Evolutionary conservation across 345 rosid species (phyloP).

Genomic region (Moricandia moricandioides): DNA sequence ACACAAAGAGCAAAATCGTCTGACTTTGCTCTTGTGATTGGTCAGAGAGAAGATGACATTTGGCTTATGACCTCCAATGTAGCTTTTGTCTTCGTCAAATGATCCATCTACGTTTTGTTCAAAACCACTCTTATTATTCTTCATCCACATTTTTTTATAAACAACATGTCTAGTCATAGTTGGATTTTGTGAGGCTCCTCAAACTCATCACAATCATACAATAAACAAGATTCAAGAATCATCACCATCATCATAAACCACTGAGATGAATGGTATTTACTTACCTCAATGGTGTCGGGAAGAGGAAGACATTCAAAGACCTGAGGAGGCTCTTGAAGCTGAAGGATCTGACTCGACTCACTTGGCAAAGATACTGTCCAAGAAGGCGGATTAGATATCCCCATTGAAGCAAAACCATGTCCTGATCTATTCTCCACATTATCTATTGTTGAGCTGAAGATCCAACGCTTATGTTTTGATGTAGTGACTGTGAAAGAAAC

Average conservation of each 20-base stretch:
- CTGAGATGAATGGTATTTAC: not conserved
- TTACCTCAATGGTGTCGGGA: conserved; percentile 35
- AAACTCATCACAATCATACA: conserved; percentile 13
- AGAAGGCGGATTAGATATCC: conserved; percentile 39
- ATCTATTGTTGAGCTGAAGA: conserved; percentile 21
- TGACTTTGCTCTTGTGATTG: not conserved
- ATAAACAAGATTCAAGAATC: not conserved
- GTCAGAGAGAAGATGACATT: conserved; percentile 40
- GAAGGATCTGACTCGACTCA: conserved; percentile 30
- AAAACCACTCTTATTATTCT: not conserved
- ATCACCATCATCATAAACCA: conserved; percentile 2
- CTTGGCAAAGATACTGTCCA: conserved; percentile 33
- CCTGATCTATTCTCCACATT: conserved; percentile 18
- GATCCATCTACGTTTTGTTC: conserved; percentile 34
- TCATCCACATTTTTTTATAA: too few relatives aligned
- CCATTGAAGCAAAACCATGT: conserved; percentile 27
- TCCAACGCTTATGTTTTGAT: conserved; percentile 18
- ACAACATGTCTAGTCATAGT: conserved; percentile 30
- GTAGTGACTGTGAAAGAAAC: conserved; percentile 20
- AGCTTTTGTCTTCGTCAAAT: conserved; percentile 40
- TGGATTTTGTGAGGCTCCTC: conserved; percentile 43
- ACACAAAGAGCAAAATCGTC: conserved; percentile 16
- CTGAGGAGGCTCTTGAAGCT: conserved; percentile 31
- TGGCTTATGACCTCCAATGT: conserved; percentile 39
- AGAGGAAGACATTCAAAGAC: conserved; percentile 43